Base-by-base conservation (phyloP, 2,329 filamentous ascomycete genomes). In the Colletotrichum sp. region DNA sequence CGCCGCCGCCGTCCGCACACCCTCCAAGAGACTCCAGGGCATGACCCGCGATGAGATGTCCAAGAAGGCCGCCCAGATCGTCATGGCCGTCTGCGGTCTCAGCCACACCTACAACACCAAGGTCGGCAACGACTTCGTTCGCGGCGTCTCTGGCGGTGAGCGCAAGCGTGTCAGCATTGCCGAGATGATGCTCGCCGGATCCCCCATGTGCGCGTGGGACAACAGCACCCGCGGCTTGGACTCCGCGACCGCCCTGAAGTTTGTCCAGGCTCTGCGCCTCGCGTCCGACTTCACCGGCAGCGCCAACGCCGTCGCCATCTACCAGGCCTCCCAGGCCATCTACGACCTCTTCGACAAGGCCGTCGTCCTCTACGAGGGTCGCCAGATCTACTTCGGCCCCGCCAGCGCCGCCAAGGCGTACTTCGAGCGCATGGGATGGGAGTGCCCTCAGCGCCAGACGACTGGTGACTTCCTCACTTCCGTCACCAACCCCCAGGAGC, bases 121-220 rank as follows among this genome's bases (percentile, higher is more conserved):
- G 79, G 93, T 96, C 15, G 94, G 94, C 9, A 92, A 95, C 75
- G 93, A 95, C 78, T 91, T 94, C 58, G 88, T 96, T 13, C 91
- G 93, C 2, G 94, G 94, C 65, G 90, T 94, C 1, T 93, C 90
- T 9, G 93, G 93, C 30, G 93, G 93, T 48, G 93, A 95, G 82
- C 88, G 93, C 71, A 96, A 97, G 86, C 92, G 95, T 82, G 95
- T 97, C 7, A 94, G 92, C 60, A 95, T 97, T 76, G 94, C 94
- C 2, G 95, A 97, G 83, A 95, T 94, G 78, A 89, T 93, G 75
- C 86, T 96, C 13, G 93, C 93, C 18, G 87, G 88, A 39, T 90
- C 91, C 0, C 89, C 89, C 0, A 83, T 92, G 55, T 82, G 80
- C 8, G 85, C 84, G 1, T 97, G 95, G 94, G 95, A 94, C 76